Evolutionary conservation across 139 green algal genomes (phyloP), one percentile per base, ranked within the genome.

Genomic region (Microglena sp.): DNA sequence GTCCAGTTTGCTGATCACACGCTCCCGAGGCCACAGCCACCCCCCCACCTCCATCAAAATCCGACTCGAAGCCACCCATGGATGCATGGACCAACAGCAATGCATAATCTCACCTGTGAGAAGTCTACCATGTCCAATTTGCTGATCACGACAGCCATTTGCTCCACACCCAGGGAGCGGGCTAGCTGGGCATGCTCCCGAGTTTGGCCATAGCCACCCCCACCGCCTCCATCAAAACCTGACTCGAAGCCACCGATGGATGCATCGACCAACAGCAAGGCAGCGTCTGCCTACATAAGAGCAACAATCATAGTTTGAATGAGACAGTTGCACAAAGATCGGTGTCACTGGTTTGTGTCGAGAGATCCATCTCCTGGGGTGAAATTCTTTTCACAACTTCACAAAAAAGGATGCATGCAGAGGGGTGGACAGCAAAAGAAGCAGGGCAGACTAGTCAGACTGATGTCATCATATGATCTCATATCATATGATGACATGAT

Each of bases 251-350:
- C 92, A 8, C 84, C 87, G 0, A 74, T 73, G 0, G 91, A 93
- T 22, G 89, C 94, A 54, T 99, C 94, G 33, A 99, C 83, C 33
- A 98, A 73, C 55, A 99, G 79, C 64, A 99, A 68, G 0, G 93
- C 93, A 8, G 89, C 93, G 61, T 99, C 93, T 0, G 93, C 93
- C n/a, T n/a, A n/a, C n/a, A n/a, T n/a, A n/a, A n/a, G n/a, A n/a
- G n/a, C n/a, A n/a, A n/a, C n/a, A n/a, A n/a, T n/a, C n/a, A n/a
- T n/a, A n/a, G n/a, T n/a, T n/a, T n/a, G n/a, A n/a, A n/a, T n/a
- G n/a, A n/a, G n/a, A n/a, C n/a, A n/a, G n/a, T n/a, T n/a, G n/a
- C n/a, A n/a, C n/a, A n/a, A n/a, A n/a, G n/a, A n/a, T n/a, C n/a
- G n/a, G n/a, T n/a, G n/a, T n/a, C n/a, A n/a, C n/a, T n/a, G n/a